These are phyloP conservation scores for Diaporthe humulicola DNA, from an alignment of 2,329 filamentous ascomycete species.

Conservation along the genomic window DNA sequence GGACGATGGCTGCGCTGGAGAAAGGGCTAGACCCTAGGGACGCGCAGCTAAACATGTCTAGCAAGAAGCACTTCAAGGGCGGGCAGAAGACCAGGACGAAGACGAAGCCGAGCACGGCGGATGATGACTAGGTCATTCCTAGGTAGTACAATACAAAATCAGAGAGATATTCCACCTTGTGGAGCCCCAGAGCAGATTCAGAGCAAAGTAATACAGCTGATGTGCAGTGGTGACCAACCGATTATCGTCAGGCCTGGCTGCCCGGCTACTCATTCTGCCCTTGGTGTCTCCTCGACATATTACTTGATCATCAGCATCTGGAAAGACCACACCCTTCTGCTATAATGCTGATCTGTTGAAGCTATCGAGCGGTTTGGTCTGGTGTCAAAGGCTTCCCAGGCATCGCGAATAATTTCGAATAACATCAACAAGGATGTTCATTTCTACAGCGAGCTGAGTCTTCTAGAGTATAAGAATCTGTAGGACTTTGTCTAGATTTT, in stretches of 20 bases:
- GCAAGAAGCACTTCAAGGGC: slow-evolving; percentile 97
- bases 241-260: not conserved
- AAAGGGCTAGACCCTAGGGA: slow-evolving; percentile 88
- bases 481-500: no score
- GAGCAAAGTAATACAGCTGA: not conserved
- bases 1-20: slow-evolving; percentile 84
- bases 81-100: slow-evolving; percentile 72
- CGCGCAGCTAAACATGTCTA: slow-evolving; percentile 66
- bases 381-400: not conserved
- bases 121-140: slow-evolving; percentile 45
- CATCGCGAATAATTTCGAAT: not conserved
- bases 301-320: not conserved
- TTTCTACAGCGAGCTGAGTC: not conserved
- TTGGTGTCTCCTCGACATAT: not conserved
- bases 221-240: not conserved
- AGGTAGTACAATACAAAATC: not conserved
- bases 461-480: no score
- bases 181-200: not conserved
- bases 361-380: no score
- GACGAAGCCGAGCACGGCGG: slow-evolving; percentile 58
- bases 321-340: not conserved
- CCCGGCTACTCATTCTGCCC: not conserved
- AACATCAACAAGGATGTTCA: not conserved
- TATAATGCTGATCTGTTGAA: not conserved
- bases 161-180: not conserved